Base-by-base conservation (phyloP, 2,329 filamentous ascomycete genomes). In the Beauveria caledonica region DNA sequence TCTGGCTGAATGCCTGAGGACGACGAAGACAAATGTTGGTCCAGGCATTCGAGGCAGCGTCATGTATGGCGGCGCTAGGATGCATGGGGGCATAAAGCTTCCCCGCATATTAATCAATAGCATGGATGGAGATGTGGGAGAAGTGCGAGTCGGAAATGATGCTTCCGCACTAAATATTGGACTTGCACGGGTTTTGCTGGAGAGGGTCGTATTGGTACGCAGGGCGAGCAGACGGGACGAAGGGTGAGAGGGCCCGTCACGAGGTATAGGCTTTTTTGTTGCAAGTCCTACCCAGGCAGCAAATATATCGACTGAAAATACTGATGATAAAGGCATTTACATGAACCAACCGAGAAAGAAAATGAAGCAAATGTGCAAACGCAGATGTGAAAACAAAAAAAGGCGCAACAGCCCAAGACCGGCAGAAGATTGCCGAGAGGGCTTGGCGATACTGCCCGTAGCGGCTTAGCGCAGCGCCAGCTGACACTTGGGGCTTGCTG, bases 351-450 rank as follows among this genome's bases (percentile, higher is more conserved):
- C 29, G 29, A 33, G 29, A 33, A 11, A 50, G 2, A 19, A 13
- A 50, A 50, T 36, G 19, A 15, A 19, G 9, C 21, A 27, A 27
- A 5, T 29, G 27, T 44, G 23, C 23, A 44, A 42, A 54, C 8
- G 11, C 23, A 44, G 52, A 54, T 33, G 9, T 33, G 29, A 5
- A 5, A 33, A 33, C 10, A 36, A n/a, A 40, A 40, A 57, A 57
- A 21, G 27, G 27, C 45, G 33, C 44, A 58, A 19, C 3, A 33
- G 40, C 21, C 17, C 29, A 19, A 25, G 19, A 33, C 53, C 56
- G 57, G 57, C 57, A 59, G 11, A 59, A 59, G 57, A 59, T 59
- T 59, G 57, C 57, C 57, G 57, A 59, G 29, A 15, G n/a, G 11
- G 15, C 57, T 59, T 59, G 57, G 57, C 48, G 48, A 52, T 45